A percentile compares a stretch with the other conserved stretches of the same genome.
Evolutionary conservation across 1,284 basidiomycete genomes (phyloP).

Genomic region (Fomitopsis pinicola): DNA sequence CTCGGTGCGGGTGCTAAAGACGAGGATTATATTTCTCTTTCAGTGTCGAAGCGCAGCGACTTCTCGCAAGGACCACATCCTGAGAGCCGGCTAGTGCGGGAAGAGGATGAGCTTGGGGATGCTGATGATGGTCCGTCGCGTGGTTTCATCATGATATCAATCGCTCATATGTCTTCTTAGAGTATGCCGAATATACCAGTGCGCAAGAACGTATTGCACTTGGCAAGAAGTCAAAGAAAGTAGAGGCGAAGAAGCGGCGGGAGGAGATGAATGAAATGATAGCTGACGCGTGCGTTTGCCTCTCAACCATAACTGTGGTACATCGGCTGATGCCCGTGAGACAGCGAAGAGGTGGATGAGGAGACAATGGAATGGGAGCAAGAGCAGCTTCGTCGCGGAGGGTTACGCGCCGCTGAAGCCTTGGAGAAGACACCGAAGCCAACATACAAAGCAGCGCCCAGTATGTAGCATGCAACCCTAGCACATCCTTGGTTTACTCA

Average conservation of each 20-base stretch:
- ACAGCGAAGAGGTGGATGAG: conserved; percentile 81
- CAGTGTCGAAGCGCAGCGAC: conserved; percentile 53
- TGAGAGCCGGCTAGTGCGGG: conserved; percentile 81
- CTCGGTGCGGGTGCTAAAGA: conserved; percentile 24
- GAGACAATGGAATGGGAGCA: conserved; percentile 90
- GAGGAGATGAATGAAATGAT: conserved; percentile 86
- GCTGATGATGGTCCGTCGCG: conserved; percentile 78
- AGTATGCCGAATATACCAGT: conserved; percentile 87
- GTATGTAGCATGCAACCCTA: conserved; percentile 40
- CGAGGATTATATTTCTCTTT: conserved; percentile 87
- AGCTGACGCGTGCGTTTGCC: conserved; percentile 66
- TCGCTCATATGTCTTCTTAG: conserved; percentile 34
- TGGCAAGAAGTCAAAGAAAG: conserved; percentile 80
- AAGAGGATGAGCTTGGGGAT: conserved; percentile 88
- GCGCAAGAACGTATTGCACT: conserved; percentile 84
- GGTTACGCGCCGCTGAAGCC: conserved; percentile 36
- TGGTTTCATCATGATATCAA: neutral
- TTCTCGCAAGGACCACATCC: conserved; percentile 77
- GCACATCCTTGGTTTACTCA: conserved; percentile 10
- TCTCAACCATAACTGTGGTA: conserved; percentile 1
- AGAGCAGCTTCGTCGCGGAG: conserved; percentile 80
- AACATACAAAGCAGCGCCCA: conserved; percentile 71
- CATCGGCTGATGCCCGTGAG: conserved; percentile 8
- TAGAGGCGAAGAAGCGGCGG: conserved; percentile 67
- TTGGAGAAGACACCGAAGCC: conserved; percentile 37